Evolutionary conservation across 2,329 filamentous ascomycete genomes (phyloP).

Genomic region (Fusarium dlaminii): DNA sequence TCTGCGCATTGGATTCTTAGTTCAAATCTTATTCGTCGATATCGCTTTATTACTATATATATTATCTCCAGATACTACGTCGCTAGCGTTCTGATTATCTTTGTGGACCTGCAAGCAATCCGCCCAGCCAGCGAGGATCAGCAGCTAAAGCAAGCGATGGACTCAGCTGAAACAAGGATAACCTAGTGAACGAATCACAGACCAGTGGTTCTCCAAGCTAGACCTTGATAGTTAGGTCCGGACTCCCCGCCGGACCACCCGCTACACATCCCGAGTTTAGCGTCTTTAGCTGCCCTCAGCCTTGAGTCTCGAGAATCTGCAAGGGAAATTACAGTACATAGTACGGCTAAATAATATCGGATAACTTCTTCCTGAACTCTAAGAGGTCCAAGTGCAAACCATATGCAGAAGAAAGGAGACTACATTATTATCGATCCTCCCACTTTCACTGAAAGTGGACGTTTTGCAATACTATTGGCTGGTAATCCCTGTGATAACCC

Average conservation of each 20-base stretch:
- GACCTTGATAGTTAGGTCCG: background rate
- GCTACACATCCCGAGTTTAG: background rate
- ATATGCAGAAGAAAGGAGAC: no score
- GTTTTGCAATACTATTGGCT: no score
- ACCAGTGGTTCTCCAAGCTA: background rate
- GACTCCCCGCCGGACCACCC: background rate
- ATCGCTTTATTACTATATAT: background rate
- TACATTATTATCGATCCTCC: no score
- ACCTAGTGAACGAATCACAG: background rate
- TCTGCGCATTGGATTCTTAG: background rate
- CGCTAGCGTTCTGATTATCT: background rate
- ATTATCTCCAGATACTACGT: background rate
- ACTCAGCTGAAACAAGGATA: background rate
- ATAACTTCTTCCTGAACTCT: no score
- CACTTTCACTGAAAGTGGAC: no score
- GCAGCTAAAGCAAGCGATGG: background rate
- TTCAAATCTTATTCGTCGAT: fast-evolving
- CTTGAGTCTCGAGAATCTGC: background rate
- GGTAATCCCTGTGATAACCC: no score
- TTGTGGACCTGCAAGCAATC: background rate
- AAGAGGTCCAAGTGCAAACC: no score
- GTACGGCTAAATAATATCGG: background rate
- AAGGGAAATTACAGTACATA: background rate
- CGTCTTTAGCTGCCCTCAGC: background rate
- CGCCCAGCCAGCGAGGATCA: background rate